Evolutionary conservation across 2,329 filamentous ascomycete species (phyloP).

Genomic region (Talaromyces sp.): DNA sequence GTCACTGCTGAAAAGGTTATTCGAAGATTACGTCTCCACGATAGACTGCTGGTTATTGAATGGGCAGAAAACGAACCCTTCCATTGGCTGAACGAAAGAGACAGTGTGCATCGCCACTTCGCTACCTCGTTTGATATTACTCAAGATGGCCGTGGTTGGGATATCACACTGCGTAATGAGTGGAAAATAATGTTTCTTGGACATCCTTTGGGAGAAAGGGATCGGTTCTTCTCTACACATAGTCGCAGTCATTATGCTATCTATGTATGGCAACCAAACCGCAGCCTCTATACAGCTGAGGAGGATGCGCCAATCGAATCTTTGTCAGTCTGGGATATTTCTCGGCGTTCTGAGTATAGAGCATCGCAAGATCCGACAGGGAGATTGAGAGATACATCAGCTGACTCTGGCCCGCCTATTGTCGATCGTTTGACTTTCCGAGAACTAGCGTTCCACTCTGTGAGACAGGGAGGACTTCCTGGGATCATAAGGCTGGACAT

Average conservation of each 20-base stretch:
- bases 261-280: conserved; percentile 59
- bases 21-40: conserved; percentile 51
- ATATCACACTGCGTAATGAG: conserved; percentile 51
- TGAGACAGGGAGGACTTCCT: conserved; percentile 52
- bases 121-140: conserved; percentile 55
- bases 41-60: conserved; percentile 57
- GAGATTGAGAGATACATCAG: conserved; percentile 25
- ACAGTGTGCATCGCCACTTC: conserved; percentile 54
- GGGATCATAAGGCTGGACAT: conserved; percentile 49
- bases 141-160: conserved; percentile 31
- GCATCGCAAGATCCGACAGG: conserved; percentile 49
- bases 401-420: conserved; percentile 38
- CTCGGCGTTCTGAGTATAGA: conserved; percentile 44
- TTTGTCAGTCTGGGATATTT: conserved; percentile 58
- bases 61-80: conserved; percentile 55
- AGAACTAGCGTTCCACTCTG: conserved; percentile 50
- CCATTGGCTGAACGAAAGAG: conserved; percentile 49
- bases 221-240: conserved; percentile 61
- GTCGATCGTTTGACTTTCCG: conserved; percentile 48
- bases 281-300: conserved; percentile 48
- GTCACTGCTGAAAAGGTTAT: conserved; percentile 47
- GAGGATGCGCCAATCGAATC: conserved; percentile 56
- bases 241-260: conserved; percentile 57
- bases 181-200: conserved; percentile 59
- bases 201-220: conserved; percentile 50